phyloP scores from a whole-genome alignment of 2,329 filamentous ascomycete species.

The Nigrospora oryzae region DNA sequence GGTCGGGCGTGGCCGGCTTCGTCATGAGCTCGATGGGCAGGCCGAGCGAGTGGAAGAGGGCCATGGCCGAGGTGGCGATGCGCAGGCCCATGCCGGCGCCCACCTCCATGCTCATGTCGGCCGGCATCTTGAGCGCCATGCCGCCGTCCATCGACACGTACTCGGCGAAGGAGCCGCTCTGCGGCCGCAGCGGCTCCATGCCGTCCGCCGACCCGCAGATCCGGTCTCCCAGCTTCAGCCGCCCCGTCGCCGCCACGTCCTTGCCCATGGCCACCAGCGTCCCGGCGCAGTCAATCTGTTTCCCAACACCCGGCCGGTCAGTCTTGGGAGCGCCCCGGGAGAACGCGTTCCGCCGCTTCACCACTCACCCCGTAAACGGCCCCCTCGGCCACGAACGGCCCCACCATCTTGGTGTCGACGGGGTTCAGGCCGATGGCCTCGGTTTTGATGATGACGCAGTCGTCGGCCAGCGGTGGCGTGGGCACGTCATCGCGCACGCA shows the following conservation, averaged over 20 bases:
- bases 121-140: slow-evolving; percentile 19
- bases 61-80: slow-evolving; percentile 18
- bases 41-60: slow-evolving; percentile 17
- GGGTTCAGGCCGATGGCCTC: slow-evolving; percentile 4
- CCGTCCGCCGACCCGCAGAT: slow-evolving; percentile 26
- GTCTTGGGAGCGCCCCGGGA: no score
- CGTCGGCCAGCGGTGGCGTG: slow-evolving; percentile 1
- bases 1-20: slow-evolving; percentile 6
- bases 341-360: no score
- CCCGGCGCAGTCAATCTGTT: slow-evolving; percentile 6
- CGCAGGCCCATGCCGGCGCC: slow-evolving; percentile 20
- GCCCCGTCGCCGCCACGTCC: slow-evolving; percentile 6
- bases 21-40: slow-evolving; percentile 14
- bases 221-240: slow-evolving; percentile 21
- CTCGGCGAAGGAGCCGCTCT: slow-evolving; percentile 25
- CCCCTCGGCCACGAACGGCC: background rate
- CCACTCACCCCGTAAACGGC: slow-evolving; percentile 2
- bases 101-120: slow-evolving; percentile 17
- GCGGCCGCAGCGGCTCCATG: slow-evolving; percentile 15
- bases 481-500: slow-evolving; percentile 1
- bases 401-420: slow-evolving; percentile 4
- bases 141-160: slow-evolving; percentile 20
- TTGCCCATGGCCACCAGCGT: background rate
- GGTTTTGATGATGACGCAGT: slow-evolving; percentile 4
- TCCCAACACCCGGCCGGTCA: no score